Evolutionary conservation across 139 green algal species (phyloP), one percentile per base, ranked within the genome.

Genomic region (Yamagishiella unicocca): DNA sequence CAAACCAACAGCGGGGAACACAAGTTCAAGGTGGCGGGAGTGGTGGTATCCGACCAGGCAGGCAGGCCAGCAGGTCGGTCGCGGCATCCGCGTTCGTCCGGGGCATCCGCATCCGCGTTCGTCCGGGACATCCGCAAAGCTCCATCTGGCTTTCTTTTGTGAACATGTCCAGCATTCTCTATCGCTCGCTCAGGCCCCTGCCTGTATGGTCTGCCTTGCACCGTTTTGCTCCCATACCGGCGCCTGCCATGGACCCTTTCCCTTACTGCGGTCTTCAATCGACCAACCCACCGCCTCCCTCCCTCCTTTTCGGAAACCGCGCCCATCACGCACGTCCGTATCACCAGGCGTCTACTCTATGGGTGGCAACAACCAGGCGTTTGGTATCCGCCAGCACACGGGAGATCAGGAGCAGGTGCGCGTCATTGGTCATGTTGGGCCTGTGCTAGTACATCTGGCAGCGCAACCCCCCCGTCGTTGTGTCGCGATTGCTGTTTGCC

Each of bases 21-120:
- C 31, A 73, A 73, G 66, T 73, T 73, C 66, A 73, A 76, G 37
- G 33, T 76, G 68, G 19, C 68, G 17, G 68, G 68, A 17, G 37
- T 76, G 2, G 37, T 76, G 68, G 33, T 76, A 10, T 31, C 68
- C 22, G 68, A 76, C 37, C 68, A 37, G 68, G 19, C 68, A 12
- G 68, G 37, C 37, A 50, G 9, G 12, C 10, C 37, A 9, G 27
- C 31, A n/a, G 61, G 61, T 70, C 27, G 21, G 61, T 29, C 22
- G 9, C 9, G n/a, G n/a, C n/a, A 70, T 35, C 3, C 61, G 35
- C 22, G 61, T n/a, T 7, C 35, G 61, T n/a, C 9, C 61, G 61
- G 61, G 27, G 61, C 50, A 58, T 25, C 17, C 50, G 14, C 50
- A 17, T 17, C 50, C 50, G 14, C 50, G 17, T 25, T 58, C 17